Evolutionary conservation across 192 early-diverging fungal genomes (phyloP).

Genomic region (Martensiomyces pterosporus): DNA sequence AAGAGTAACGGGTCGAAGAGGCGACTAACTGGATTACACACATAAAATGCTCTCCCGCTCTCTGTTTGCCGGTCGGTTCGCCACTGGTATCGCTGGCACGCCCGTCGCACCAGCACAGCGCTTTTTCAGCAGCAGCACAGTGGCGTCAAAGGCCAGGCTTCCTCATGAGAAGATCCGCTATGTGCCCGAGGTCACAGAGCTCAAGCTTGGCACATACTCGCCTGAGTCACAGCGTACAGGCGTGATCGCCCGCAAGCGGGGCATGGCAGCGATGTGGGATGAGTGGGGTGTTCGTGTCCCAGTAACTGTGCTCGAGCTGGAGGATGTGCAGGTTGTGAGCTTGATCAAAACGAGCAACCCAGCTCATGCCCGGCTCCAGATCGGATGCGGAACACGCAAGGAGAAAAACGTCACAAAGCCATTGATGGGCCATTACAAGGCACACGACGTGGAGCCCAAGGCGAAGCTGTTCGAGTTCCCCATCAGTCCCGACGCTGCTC

Average conservation of each 20-base stretch:
- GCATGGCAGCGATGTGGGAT: slow-evolving; percentile 94
- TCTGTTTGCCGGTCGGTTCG: neutral
- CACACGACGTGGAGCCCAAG: slow-evolving; percentile 70
- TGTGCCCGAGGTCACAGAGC: slow-evolving; percentile 21
- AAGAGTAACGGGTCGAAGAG: too few relatives aligned
- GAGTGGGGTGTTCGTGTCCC: slow-evolving; percentile 89
- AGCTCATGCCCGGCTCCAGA: slow-evolving; percentile 52
- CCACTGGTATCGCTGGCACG: neutral
- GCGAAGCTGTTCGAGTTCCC: slow-evolving; percentile 76
- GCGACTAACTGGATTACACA: too few relatives aligned
- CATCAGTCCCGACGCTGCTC: slow-evolving; percentile 78
- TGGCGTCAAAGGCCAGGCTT: slow-evolving; percentile 23
- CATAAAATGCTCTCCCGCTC: slow-evolving; percentile 21
- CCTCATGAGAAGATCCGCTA: slow-evolving; percentile 41
- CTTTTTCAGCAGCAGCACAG: slow-evolving; percentile 27
- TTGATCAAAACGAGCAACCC: slow-evolving; percentile 47
- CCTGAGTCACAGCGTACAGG: slow-evolving; percentile 66
- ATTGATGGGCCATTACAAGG: slow-evolving; percentile 69
- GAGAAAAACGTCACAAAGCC: slow-evolving; percentile 67
- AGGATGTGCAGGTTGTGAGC: slow-evolving; percentile 66
- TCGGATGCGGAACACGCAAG: slow-evolving; percentile 60
- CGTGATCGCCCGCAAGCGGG: slow-evolving; percentile 83
- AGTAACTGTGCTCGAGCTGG: slow-evolving; percentile 77
- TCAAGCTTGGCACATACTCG: slow-evolving; percentile 34
- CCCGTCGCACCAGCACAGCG: slow-evolving; percentile 7